Evolutionary conservation across 1,284 basidiomycete species (phyloP).

Genomic region (Ustilago esculenta): DNA sequence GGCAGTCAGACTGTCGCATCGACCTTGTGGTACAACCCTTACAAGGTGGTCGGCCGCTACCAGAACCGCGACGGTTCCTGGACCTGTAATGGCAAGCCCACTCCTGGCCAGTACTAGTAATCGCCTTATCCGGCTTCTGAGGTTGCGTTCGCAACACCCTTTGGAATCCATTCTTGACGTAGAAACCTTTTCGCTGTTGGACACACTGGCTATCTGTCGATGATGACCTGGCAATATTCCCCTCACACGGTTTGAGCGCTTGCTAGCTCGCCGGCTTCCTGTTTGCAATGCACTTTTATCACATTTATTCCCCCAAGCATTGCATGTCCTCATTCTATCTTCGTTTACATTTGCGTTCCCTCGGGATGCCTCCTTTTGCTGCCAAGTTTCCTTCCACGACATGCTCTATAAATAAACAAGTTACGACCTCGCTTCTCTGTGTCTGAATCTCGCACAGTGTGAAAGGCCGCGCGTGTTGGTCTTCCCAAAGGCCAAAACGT

Average conservation of each 20-base stretch:
- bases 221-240: slow-evolving; percentile 5
- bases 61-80: slow-evolving; percentile 44
- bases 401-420: no score
- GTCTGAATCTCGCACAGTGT: no score
- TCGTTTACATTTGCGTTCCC: neutral
- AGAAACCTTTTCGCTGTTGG: no score
- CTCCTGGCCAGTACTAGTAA: slow-evolving; percentile 12
- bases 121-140: no score
- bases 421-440: no score
- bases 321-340: neutral
- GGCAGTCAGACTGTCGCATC: slow-evolving; percentile 39
- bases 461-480: no score
- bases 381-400: no score
- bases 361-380: no score
- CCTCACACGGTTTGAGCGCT: slow-evolving; percentile 9
- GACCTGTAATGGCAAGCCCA: slow-evolving; percentile 53
- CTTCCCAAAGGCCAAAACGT: no score
- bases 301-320: slow-evolving; percentile 1
- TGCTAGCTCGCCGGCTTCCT: slow-evolving; percentile 22
- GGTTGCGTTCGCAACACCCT: no score
- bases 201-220: neutral
- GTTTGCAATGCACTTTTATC: no score
- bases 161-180: no score
- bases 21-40: slow-evolving; percentile 50
- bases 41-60: slow-evolving; percentile 48